Conservation (phyloP, 352 stramenopile genomes). For the Globisporangium polare region DNA sequence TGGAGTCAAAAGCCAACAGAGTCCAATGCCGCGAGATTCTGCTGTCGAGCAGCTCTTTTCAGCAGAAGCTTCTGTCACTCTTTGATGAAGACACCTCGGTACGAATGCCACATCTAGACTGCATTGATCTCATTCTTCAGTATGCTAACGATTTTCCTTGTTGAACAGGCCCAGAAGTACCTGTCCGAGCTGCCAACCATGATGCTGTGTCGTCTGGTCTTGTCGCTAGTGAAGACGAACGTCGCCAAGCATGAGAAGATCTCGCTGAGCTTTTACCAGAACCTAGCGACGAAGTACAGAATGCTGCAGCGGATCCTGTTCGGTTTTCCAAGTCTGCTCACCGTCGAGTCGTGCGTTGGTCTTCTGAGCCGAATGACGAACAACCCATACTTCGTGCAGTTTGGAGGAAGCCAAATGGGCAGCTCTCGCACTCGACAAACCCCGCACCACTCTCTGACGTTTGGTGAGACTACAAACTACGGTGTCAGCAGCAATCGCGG, state of each 20-base stretch:
- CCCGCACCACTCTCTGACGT: constrained; percentile 48
- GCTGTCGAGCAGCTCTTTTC: constrained; percentile 57
- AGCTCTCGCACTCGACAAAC: constrained; percentile 43
- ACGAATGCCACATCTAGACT: neutral
- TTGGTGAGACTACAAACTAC: constrained; percentile 58
- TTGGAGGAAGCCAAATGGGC: constrained; percentile 33
- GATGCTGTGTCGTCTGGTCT: constrained; percentile 72
- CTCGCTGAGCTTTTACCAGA: constrained; percentile 62
- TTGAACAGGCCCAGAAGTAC: constrained; percentile 43
- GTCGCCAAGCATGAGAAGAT: constrained; percentile 59
- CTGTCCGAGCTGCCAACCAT: constrained; percentile 74
- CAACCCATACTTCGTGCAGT: constrained; percentile 52
- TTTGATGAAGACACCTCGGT: constrained; percentile 71
- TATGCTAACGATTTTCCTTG: neutral
- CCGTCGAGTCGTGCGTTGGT: constrained; percentile 67
- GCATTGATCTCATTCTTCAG: constrained; percentile 5
- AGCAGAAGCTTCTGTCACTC: constrained; percentile 57
- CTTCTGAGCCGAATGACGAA: constrained; percentile 79
- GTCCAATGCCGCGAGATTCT: constrained; percentile 54
- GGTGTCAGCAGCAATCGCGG: constrained; percentile 24
- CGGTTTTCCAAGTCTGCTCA: constrained; percentile 61
- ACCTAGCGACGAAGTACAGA: constrained; percentile 62
- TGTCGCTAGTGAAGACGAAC: constrained; percentile 61
- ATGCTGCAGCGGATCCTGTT: constrained; percentile 82
- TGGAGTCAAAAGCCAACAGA: constrained; percentile 63